Evolutionary conservation across 2,329 filamentous ascomycete species (phyloP), one percentile per base, ranked within the genome.

Genomic region (Epichloe elymi): DNA sequence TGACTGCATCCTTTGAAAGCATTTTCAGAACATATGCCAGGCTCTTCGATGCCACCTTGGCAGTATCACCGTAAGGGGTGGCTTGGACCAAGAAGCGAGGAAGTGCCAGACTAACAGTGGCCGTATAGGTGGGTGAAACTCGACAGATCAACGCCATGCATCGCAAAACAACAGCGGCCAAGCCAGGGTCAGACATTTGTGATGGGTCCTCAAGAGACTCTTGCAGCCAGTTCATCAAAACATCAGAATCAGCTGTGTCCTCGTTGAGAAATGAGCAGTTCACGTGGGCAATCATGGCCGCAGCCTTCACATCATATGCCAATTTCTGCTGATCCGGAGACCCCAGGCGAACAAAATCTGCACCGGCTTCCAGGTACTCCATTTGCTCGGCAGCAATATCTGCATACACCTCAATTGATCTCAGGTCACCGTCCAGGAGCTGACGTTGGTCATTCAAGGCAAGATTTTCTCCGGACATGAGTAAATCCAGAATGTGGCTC

Each of bases 71-170:
- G 51, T 80, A 79, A 37, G 87, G 81, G 19, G 82, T 79, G 50
- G 86, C 84, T 63, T 95, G 89, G 1, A 96, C 88, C 53, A 98
- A 87, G 58, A 95, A 89, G 41, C 87, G 80, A 42, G 94, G 84
- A 41, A 98, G 74, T 17, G 88, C 79, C 35, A 87, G 82, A 60
- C 86, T 90, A 49, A 94, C 78, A 54, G 74, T 82, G 1, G 87
- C 80, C 12, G 89, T 87, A 57, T 85, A 84, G 2, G 78, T 72
- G 5, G 86, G 80, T 10, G 85, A 86, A 33, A 88, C 74, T 58
- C 82, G 84, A 51, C 90, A 88, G 20, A 95, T 74, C 45, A 96
- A 74, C 5, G 88, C 87, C 72, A 96, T 81, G 47, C 83, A 83
- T 63, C 86, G 87, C 49, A 98, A 74, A 4, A 90, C 84, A 12